Percentiles rank a stretch among this genome's conserved stretches.
These are phyloP conservation scores for Termitomyces sp. DNA, from an alignment of 768 basidiomycete genomes.

Conservation along the genomic window DNA sequence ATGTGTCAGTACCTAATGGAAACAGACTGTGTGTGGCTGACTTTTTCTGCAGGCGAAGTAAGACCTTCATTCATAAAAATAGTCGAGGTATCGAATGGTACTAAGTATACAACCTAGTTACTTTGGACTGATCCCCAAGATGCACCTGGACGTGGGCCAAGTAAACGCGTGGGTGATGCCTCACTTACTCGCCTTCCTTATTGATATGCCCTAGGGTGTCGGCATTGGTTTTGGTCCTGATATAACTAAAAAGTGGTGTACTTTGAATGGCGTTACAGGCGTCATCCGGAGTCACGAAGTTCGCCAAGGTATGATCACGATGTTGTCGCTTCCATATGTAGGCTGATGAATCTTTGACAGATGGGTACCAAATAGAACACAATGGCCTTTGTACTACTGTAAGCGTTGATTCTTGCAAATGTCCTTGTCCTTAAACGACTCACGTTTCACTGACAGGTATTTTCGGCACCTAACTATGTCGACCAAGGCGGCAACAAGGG, in stretches of 20 bases:
- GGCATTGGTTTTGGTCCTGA: conserved; percentile 96
- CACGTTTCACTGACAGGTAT: conserved; percentile 46
- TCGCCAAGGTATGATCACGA: conserved; percentile 57
- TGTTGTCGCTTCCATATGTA: background rate
- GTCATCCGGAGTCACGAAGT: conserved; percentile 97
- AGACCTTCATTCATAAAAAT: conserved; percentile 3
- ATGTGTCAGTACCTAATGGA: conserved; percentile 65
- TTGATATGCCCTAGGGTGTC: conserved; percentile 59
- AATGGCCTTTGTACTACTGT: conserved; percentile 92
- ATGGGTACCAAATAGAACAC: conserved; percentile 94
- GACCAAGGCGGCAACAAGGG: conserved; percentile 91
- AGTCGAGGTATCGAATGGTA: background rate
- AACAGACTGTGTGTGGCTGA: background rate
- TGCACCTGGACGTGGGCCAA: conserved; percentile 83
- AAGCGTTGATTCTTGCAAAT: conserved; percentile 15
- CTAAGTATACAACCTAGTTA: conserved; percentile 38
- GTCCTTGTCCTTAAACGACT: conserved; percentile 6
- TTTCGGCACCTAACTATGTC: conserved; percentile 94
- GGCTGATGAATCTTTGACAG: conserved; percentile 27
- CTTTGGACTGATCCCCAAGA: conserved; percentile 98
- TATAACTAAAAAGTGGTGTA: conserved; percentile 86
- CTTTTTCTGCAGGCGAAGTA: conserved; percentile 54
- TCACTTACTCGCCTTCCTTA: conserved; percentile 5
- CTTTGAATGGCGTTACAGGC: conserved; percentile 78
- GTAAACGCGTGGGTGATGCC: conserved; percentile 70